These are phyloP conservation scores for Capsicum pubescens DNA, from an alignment of 257 asterid genomes.

Conservation along the genomic window DNA sequence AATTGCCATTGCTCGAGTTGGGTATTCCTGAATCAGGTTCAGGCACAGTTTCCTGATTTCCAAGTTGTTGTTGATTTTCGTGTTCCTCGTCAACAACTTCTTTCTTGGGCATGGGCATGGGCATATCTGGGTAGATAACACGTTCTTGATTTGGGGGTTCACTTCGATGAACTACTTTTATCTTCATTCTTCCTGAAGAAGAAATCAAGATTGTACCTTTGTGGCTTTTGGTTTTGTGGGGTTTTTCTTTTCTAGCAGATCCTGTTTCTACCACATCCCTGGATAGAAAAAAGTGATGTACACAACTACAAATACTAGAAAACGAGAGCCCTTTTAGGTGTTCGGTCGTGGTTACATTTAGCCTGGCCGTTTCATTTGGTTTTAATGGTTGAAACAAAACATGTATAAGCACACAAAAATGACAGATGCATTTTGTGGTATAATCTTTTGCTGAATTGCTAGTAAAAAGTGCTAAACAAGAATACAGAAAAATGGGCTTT, in stretches of 20 bases:
- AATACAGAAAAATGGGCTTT: neutral
- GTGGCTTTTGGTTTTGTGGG: neutral
- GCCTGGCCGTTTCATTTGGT: neutral
- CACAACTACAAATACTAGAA: neutral
- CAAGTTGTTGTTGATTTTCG: slow-evolving; percentile 27
- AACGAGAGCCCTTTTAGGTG: neutral
- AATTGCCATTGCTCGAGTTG: slow-evolving; percentile 28
- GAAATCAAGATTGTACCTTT: slow-evolving; percentile 18
- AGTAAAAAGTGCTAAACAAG: neutral
- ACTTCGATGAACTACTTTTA: slow-evolving; percentile 61
- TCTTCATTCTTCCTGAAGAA: slow-evolving; percentile 50
- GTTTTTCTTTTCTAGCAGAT: neutral
- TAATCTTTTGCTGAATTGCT: neutral
- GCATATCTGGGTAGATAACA: slow-evolving; percentile 37
- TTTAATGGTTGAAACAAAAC: neutral
- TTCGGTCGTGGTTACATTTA: neutral
- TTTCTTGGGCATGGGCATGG: slow-evolving; percentile 33
- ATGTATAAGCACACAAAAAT: neutral
- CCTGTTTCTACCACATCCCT: neutral
- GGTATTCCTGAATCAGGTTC: slow-evolving; percentile 30
- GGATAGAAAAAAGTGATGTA: neutral
- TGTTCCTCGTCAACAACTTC: slow-evolving; percentile 37
- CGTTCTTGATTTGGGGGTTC: slow-evolving; percentile 59
- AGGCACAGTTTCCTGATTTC: slow-evolving; percentile 33
- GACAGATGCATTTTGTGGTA: slow-evolving; percentile 25